These are phyloP conservation scores for Clarkia xantiana DNA, from an alignment of 345 rosid genomes.

Conservation along the genomic window DNA sequence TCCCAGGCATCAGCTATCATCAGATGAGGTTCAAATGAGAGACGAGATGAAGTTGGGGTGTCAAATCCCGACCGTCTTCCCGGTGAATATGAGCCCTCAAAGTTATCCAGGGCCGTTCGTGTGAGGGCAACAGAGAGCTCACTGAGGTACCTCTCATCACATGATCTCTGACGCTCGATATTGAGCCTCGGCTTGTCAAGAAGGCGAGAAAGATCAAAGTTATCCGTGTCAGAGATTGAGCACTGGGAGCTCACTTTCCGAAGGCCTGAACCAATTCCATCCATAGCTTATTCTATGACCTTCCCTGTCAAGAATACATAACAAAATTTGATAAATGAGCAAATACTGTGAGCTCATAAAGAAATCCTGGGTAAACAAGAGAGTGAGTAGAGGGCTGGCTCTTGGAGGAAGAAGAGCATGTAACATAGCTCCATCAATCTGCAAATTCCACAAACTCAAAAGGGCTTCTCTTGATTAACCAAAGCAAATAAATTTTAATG, in stretches of 20 bases:
- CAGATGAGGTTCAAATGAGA: slow-evolving; percentile 88
- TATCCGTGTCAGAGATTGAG: slow-evolving; percentile 59
- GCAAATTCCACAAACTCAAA: too few relatives aligned
- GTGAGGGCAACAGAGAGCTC: slow-evolving; percentile 58
- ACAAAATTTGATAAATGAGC: neutral
- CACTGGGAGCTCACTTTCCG: slow-evolving; percentile 63
- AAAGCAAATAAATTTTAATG: too few relatives aligned
- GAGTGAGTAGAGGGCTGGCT: too few relatives aligned
- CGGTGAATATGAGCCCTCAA: slow-evolving; percentile 42
- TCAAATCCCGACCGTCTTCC: slow-evolving; percentile 52
- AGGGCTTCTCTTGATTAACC: too few relatives aligned
- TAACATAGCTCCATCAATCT: too few relatives aligned
- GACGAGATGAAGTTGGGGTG: slow-evolving; percentile 69
- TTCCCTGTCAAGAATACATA: neutral
- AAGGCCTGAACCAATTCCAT: slow-evolving; percentile 32
- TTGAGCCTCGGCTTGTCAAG: slow-evolving; percentile 71
- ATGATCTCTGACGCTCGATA: slow-evolving; percentile 81
- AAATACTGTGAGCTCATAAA: too few relatives aligned
- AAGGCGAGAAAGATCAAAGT: slow-evolving; percentile 56
- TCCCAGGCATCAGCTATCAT: slow-evolving; percentile 98
- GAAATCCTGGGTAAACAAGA: too few relatives aligned
- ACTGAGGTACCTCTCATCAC: slow-evolving; percentile 75
- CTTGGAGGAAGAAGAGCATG: too few relatives aligned
- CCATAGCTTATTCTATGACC: slow-evolving; percentile 25
- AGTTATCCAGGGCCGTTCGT: slow-evolving; percentile 33